These are phyloP conservation scores for Chrysanthemum lavandulifolium DNA, from an alignment of 129 eudicot species.

Conservation along the genomic window DNA sequence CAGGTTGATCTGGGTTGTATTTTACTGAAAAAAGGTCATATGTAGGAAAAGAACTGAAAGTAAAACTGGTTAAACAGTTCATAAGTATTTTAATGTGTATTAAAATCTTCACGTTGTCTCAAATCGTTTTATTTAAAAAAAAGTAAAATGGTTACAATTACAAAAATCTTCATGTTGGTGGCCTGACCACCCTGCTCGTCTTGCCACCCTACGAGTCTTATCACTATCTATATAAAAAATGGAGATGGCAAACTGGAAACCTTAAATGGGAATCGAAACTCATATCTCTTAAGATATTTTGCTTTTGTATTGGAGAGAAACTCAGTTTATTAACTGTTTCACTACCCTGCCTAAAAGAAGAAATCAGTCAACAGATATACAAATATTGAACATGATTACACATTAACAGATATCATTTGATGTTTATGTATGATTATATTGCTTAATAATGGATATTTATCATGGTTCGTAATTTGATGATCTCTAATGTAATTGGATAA, in stretches of 20 bases:
- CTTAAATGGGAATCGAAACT: slow-evolving; percentile 2
- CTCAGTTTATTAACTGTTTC: background rate
- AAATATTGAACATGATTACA: slow-evolving; percentile 1
- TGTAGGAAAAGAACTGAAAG: no score
- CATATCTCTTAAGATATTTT: slow-evolving; percentile 6
- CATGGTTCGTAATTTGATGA: background rate
- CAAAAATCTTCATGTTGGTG: no score
- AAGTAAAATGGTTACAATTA: no score
- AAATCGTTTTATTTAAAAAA: no score
- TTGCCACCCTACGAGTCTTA: background rate
- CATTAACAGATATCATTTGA: background rate
- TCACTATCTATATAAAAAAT: background rate
- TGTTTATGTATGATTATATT: background rate
- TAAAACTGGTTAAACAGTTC: no score
- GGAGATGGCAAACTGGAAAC: background rate
- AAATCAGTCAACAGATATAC: background rate
- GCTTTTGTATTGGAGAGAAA: slow-evolving; percentile 11
- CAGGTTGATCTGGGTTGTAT: no score
- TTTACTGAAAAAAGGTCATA: no score
- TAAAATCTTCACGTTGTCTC: no score
- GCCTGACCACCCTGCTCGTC: no score
- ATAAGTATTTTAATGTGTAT: no score
- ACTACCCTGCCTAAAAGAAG: background rate
- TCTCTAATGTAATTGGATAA: slow-evolving; percentile 4
- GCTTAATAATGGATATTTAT: background rate